Percentiles rank a stretch among this genome's conserved stretches.
Evolutionary conservation across 495 filamentous ascomycete species (phyloP).

Genomic region (Hyaloscypha bicolor): DNA sequence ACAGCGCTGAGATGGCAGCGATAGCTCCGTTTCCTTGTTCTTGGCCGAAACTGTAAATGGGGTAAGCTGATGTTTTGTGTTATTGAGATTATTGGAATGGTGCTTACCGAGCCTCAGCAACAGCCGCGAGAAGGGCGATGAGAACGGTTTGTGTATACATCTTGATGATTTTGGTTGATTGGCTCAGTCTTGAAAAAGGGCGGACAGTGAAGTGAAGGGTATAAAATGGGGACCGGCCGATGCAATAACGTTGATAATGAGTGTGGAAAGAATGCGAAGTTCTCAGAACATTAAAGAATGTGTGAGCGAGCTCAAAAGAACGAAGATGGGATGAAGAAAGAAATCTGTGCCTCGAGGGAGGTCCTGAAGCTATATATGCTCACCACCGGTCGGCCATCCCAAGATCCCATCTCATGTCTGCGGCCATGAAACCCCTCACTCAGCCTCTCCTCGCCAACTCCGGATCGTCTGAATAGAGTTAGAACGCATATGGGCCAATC

Average conservation of each 20-base stretch:
- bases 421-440: background rate
- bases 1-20: constrained; percentile 25
- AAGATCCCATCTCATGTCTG: background rate
- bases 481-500: background rate
- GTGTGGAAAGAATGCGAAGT: constrained; percentile 29
- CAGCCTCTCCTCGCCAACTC: background rate
- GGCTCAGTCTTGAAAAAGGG: constrained; percentile 9
- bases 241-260: constrained; percentile 16
- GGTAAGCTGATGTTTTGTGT: background rate
- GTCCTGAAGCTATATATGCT: constrained; percentile 18
- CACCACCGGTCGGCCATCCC: background rate
- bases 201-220: constrained; percentile 10
- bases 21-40: constrained; percentile 30
- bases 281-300: constrained; percentile 32
- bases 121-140: constrained; percentile 25
- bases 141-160: constrained; percentile 27
- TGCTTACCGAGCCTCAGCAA: constrained; percentile 29
- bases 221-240: constrained; percentile 24
- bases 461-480: background rate
- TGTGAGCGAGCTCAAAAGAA: constrained; percentile 20
- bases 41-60: constrained; percentile 26
- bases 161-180: constrained; percentile 7
- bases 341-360: constrained; percentile 1
- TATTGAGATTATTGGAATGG: background rate
- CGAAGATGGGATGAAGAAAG: constrained; percentile 28